phyloP scores from a whole-genome alignment of 139 green algal genomes.

The Diplosphaera chodatii region DNA sequence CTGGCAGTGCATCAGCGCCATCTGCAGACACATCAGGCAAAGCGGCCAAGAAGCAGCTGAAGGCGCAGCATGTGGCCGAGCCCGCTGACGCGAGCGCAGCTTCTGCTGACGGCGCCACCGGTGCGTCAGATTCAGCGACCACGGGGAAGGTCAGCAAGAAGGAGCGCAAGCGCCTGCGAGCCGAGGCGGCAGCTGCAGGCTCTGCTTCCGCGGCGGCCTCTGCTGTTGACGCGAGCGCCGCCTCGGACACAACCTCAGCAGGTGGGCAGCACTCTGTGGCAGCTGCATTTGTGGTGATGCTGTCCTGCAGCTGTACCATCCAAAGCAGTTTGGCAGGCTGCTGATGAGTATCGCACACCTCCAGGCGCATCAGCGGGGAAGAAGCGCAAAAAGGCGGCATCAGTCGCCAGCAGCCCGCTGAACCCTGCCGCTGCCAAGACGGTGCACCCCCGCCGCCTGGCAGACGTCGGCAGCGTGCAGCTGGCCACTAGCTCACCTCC shows the following conservation, averaged over 20 bases:
- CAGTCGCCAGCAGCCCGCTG: neutral
- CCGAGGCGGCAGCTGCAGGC: neutral
- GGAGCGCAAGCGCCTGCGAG: conserved; percentile 5
- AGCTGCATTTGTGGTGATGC: too few species aligned
- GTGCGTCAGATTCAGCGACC: neutral
- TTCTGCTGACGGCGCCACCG: too few species aligned
- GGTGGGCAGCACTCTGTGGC: too few species aligned
- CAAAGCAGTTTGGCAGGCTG: too few species aligned
- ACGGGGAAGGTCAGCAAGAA: neutral
- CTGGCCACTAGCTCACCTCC: neutral
- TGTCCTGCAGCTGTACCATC: too few species aligned
- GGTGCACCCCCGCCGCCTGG: neutral
- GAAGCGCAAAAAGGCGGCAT: neutral
- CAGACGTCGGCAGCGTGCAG: conserved; percentile 5
- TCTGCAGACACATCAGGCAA: too few species aligned
- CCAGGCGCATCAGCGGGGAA: neutral
- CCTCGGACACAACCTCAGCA: too few species aligned
- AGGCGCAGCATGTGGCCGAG: too few species aligned
- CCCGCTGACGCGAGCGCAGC: too few species aligned
- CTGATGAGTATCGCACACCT: too few species aligned
- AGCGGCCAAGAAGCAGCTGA: too few species aligned
- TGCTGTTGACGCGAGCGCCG: neutral
- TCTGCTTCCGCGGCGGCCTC: neutral
- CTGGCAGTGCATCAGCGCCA: too few species aligned
- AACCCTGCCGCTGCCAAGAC: neutral